These are phyloP conservation scores for Lagenaria siceraria DNA, from an alignment of 306 rosid genomes.

Conservation along the genomic window DNA sequence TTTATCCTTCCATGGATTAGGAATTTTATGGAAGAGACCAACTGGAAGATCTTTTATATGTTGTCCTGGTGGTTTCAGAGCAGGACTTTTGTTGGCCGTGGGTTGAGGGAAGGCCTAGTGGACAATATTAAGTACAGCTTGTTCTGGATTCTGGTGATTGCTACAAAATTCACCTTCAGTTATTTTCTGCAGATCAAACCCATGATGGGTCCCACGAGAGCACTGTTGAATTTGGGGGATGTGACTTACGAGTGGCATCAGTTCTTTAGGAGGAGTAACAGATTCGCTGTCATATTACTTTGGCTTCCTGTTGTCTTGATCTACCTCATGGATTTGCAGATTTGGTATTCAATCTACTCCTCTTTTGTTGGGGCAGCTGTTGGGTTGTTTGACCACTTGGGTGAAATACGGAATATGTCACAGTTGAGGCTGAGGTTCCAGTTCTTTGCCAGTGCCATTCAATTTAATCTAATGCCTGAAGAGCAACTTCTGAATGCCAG, in stretches of 20 bases:
- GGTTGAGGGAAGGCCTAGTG: slow-evolving; percentile 79
- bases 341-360: slow-evolving; percentile 85
- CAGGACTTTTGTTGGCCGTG: slow-evolving; percentile 86
- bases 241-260: slow-evolving; percentile 58
- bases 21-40: slow-evolving; percentile 72
- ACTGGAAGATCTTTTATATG: slow-evolving; percentile 73
- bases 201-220: slow-evolving; percentile 63
- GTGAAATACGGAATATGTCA: slow-evolving; percentile 83
- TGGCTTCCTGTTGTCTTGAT: slow-evolving; percentile 87
- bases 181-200: slow-evolving; percentile 86
- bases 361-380: slow-evolving; percentile 76
- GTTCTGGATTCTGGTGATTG: slow-evolving; percentile 78
- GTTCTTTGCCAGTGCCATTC: slow-evolving; percentile 91
- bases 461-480: slow-evolving; percentile 95
- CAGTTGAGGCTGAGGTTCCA: slow-evolving; percentile 90
- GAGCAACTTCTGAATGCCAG: slow-evolving; percentile 75
- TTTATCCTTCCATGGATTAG: slow-evolving; percentile 80
- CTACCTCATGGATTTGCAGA: slow-evolving; percentile 90
- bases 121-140: slow-evolving; percentile 66
- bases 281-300: slow-evolving; percentile 53
- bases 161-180: slow-evolving; percentile 75
- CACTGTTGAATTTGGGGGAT: slow-evolving; percentile 24
- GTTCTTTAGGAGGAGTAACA: slow-evolving; percentile 35
- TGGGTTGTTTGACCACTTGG: slow-evolving; percentile 82
- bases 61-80: slow-evolving; percentile 94